Percentiles rank a stretch among this genome's conserved stretches.
Conservation (phyloP, 2,329 filamentous ascomycete genomes). For the Fusarium concolor region DNA sequence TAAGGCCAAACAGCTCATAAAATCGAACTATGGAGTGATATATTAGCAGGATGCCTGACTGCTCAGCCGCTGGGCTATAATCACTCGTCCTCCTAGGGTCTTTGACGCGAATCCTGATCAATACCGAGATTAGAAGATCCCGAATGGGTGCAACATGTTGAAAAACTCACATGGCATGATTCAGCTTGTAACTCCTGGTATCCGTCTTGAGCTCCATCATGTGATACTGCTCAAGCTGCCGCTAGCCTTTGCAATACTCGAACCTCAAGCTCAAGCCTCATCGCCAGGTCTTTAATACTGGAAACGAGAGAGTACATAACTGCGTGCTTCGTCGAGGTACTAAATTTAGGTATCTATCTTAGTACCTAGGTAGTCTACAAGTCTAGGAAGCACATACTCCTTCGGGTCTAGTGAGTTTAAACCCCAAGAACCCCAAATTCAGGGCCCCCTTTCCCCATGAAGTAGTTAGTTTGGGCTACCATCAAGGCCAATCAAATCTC, state of each 20-base stretch:
- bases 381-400: neutral
- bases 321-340: neutral
- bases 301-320: neutral
- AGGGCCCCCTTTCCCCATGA: neutral
- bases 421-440: neutral
- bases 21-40: neutral
- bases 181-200: neutral
- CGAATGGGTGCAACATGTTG: fast-evolving
- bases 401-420: neutral
- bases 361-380: no score
- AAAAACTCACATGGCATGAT: neutral
- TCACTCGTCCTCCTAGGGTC: neutral
- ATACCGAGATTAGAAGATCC: fast-evolving
- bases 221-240: no score
- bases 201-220: neutral
- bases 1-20: neutral
- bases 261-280: neutral
- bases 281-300: neutral
- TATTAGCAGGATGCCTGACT: neutral
- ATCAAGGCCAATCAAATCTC: no score
- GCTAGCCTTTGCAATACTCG: neutral
- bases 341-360: neutral
- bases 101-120: neutral
- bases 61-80: neutral
- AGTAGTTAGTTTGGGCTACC: no score